phyloP scores from a whole-genome alignment of 2,329 filamentous ascomycete genomes.

The Bisporella sp. region DNA sequence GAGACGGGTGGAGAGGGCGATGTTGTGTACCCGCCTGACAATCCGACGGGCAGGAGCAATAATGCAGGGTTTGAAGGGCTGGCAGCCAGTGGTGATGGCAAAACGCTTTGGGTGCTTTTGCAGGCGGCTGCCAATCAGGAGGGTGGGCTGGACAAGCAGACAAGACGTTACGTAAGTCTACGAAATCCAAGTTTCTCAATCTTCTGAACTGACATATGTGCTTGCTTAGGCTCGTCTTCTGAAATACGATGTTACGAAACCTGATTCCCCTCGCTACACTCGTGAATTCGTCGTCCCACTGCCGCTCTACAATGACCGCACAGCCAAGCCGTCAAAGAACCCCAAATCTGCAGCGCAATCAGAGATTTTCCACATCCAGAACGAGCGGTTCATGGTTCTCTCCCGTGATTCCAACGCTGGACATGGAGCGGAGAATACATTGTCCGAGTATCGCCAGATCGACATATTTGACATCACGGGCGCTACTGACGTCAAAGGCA shows the following conservation, averaged over 20 bases:
- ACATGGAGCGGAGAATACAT: conserved; percentile 43
- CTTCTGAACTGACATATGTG: neutral
- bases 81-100: conserved; percentile 54
- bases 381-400: conserved; percentile 59
- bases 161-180: conserved; percentile 39
- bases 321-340: conserved; percentile 32
- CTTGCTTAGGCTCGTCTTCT: conserved; percentile 44
- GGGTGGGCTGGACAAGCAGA: conserved; percentile 47
- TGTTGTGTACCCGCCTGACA: conserved; percentile 45
- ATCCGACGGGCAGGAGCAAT: conserved; percentile 57
- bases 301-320: conserved; percentile 48
- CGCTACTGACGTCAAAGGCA: conserved; percentile 53
- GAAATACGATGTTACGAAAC: conserved; percentile 51
- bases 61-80: conserved; percentile 73
- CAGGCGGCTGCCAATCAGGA: conserved; percentile 60
- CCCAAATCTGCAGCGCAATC: conserved; percentile 57
- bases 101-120: conserved; percentile 56
- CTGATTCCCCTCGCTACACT: conserved; percentile 36
- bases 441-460: conserved; percentile 58
- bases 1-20: conserved; percentile 40
- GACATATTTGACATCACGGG: conserved; percentile 60
- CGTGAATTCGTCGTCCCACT: conserved; percentile 62
- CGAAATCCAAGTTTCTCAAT: neutral
- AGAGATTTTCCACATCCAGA: conserved; percentile 58
- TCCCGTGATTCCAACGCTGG: conserved; percentile 57